A percentile compares a stretch with the other conserved stretches of the same genome.
phyloP scores from a whole-genome alignment of 1,284 basidiomycete genomes.

The Fomitopsis betulina region DNA sequence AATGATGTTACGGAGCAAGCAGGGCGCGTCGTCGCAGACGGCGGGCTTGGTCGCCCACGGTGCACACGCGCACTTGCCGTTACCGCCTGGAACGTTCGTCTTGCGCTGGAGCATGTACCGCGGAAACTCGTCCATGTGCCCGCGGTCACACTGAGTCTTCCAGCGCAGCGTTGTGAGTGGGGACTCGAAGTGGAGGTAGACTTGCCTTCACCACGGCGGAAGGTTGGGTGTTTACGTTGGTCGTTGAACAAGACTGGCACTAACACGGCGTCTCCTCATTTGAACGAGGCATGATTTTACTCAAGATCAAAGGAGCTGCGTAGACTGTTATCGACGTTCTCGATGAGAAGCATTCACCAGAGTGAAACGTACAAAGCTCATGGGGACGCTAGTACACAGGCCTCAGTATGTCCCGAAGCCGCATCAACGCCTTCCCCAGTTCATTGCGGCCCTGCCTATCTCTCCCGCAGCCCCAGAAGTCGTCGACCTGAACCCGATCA shows the following conservation, averaged over 20 bases:
- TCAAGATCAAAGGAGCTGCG: no score
- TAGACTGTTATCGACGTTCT: no score
- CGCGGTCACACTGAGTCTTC: background rate
- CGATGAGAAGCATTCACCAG: no score
- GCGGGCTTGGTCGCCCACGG: constrained; percentile 4
- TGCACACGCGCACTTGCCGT: constrained; percentile 8
- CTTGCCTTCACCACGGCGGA: no score
- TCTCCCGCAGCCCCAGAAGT: constrained; percentile 65
- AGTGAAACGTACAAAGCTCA: no score
- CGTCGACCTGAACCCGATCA: constrained; percentile 30
- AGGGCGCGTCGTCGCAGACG: background rate
- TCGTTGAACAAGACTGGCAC: no score
- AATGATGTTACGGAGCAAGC: constrained; percentile 11
- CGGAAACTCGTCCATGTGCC: background rate
- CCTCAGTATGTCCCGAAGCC: constrained; percentile 36
- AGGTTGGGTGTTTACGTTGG: no score
- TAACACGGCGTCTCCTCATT: no score
- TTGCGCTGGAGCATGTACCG: constrained; percentile 3
- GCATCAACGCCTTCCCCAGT: constrained; percentile 61
- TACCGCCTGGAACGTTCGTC: constrained; percentile 2
- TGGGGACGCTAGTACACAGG: no score
- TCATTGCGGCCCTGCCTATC: constrained; percentile 62
- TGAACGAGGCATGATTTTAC: no score
- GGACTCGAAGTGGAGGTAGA: no score
- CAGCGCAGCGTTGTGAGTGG: no score